Percentiles rank a stretch among this genome's conserved stretches.
Evolutionary conservation across 306 rosid genomes (phyloP).

Genomic region (Cucurbita pepo): DNA sequence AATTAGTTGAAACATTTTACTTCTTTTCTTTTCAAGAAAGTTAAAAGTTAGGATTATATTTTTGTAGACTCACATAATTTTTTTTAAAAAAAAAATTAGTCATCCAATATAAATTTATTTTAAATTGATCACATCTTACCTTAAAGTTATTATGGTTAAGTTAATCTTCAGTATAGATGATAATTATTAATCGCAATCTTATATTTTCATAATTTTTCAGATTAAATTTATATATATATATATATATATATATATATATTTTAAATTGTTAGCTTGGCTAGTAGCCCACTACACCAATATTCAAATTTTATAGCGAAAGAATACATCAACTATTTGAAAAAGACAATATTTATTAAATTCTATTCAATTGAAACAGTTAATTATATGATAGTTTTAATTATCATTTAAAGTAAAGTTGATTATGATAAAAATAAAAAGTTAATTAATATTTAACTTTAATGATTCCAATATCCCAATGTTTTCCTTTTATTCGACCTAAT

Average conservation of each 20-base stretch:
- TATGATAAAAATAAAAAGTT: not conserved
- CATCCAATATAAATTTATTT: no score
- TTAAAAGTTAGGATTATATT: no score
- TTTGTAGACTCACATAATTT: no score
- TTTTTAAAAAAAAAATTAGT: no score
- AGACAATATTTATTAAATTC: not conserved
- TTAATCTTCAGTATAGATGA: no score
- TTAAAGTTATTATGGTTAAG: no score
- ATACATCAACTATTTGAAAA: not conserved
- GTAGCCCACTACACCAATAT: not conserved
- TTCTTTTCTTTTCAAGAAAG: no score
- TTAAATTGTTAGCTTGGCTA: not conserved
- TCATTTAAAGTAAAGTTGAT: not conserved
- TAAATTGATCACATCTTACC: no score
- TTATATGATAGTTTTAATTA: not conserved
- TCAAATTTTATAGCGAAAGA: not conserved
- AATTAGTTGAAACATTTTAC: not conserved
- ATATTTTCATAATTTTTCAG: no score
- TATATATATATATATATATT: no score
- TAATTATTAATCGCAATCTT: no score
- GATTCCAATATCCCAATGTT: not conserved
- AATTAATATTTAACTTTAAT: not conserved
- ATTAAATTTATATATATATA: no score
- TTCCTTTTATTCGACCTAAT: slow-evolving; percentile 1
- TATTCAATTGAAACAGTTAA: not conserved